Base-by-base conservation (phyloP, 331 rosid species). In the Pyrus hybrid region DNA sequence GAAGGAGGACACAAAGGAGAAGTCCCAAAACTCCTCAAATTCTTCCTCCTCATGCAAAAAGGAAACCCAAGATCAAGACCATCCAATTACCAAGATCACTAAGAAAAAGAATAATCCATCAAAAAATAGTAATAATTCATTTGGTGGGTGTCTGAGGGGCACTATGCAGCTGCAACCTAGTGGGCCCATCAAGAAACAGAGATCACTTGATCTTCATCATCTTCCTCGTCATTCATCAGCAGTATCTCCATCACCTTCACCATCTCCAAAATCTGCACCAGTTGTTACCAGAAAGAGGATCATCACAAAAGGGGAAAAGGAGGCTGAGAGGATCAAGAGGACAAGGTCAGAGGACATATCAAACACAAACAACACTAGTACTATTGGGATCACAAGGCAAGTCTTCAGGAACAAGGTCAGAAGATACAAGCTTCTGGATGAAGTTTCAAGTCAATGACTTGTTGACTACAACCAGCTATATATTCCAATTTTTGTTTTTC, bases 401-500 rank as follows among this genome's bases (percentile, higher is more conserved):
- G 90, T 86, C 18, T 87, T 89, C 56, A 89, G 93, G 89, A 90
- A 88, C 67, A 95, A 91, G 87, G 97, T 88, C 8, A 90, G 99
- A 82, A 92, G 97, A 91, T 94, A 94, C 77, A 94, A 92, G 86
- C 97, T 92, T 81, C 76, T 94, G 82, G 99, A 94, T 61, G 97
- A 92, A 83, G 99, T 94, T 86, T 90, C 99, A 5, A 90, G 95
- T 82, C 93, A 80, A 87, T 49, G 56, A 13, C 49, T 43, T 37
- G 20, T 45, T 74, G 33, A 20, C 45, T 64, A 22, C 17, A 41
- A 12, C 45, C 1, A 18, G 25, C 23, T 3, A 7, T 41, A 21
- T 41, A 51, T 51, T 25, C 47, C 6, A 7, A 51, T 62, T 33
- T 56, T 56, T 61, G 0, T 30, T 25, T 57, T 41, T 11, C 8